Conservation (phyloP, 257 asterid genomes). For the Echium plantagineum region DNA sequence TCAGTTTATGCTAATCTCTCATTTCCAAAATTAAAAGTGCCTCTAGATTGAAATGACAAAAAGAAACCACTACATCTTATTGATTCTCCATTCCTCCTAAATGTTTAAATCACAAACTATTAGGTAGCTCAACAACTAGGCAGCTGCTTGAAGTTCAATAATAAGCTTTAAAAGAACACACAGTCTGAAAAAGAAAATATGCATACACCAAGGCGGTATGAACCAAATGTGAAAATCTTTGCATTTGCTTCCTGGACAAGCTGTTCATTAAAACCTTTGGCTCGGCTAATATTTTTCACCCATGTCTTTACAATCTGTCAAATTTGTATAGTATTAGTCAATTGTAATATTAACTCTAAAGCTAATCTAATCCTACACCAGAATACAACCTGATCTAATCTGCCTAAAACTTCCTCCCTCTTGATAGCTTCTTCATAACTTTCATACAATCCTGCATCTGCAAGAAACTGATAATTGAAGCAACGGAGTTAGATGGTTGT, state of each 20-base stretch:
- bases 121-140: neutral
- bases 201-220: conserved; percentile 76
- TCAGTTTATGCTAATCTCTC: no score
- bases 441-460: conserved; percentile 63
- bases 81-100: neutral
- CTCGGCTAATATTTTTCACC: conserved; percentile 69
- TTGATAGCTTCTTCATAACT: conserved; percentile 66
- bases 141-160: conserved; percentile 6
- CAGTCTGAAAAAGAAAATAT: neutral
- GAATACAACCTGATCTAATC: conserved; percentile 65
- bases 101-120: neutral
- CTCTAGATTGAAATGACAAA: no score
- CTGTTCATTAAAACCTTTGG: conserved; percentile 64
- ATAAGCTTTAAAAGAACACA: neutral
- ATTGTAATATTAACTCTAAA: conserved; percentile 5
- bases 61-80: neutral
- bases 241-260: conserved; percentile 76
- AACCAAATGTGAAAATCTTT: conserved; percentile 81
- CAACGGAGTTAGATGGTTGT: conserved; percentile 6
- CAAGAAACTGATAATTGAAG: conserved; percentile 51
- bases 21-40: no score
- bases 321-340: conserved; percentile 19
- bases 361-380: conserved; percentile 2
- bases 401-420: conserved; percentile 85
- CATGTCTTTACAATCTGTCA: conserved; percentile 74